Percentiles rank a stretch among this genome's conserved stretches.
Evolutionary conservation across 805 yeast genomes (phyloP).

Genomic region (Lipomyces orientalis): DNA sequence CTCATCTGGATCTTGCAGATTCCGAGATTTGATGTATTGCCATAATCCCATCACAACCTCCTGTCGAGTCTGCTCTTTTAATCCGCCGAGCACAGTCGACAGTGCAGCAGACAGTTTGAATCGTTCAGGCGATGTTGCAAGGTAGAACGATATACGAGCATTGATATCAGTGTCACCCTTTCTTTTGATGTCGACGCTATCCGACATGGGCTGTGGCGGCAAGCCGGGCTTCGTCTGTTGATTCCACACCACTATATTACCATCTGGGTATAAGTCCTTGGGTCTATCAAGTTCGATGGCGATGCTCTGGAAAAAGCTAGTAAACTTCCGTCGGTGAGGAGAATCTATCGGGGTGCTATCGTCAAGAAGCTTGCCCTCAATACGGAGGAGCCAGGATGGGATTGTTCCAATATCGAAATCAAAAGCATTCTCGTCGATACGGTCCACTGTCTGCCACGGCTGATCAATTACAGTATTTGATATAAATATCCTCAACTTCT

Average conservation of each 20-base stretch:
- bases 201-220: constrained; percentile 48
- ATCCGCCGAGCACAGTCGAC: constrained; percentile 69
- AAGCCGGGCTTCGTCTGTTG: constrained; percentile 55
- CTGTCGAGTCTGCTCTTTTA: constrained; percentile 80
- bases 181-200: constrained; percentile 87
- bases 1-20: constrained; percentile 63
- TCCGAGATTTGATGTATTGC: constrained; percentile 75
- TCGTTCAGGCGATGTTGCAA: constrained; percentile 73
- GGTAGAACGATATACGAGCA: constrained; percentile 77
- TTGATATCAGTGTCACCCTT: constrained; percentile 69
- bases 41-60: constrained; percentile 79
- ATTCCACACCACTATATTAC: constrained; percentile 85
- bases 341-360: constrained; percentile 54
- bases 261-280: constrained; percentile 44
- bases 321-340: constrained; percentile 66
- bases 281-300: constrained; percentile 69
- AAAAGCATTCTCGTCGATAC: constrained; percentile 42
- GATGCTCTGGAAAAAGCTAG: constrained; percentile 80
- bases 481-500: constrained; percentile 75
- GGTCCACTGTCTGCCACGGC: constrained; percentile 71
- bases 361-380: constrained; percentile 81
- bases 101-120: constrained; percentile 69
- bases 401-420: constrained; percentile 44
- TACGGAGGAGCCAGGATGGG: constrained; percentile 78
- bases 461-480: constrained; percentile 85